Conservation (phyloP, 139 green algal genomes). For the Tetraselmis striata region DNA sequence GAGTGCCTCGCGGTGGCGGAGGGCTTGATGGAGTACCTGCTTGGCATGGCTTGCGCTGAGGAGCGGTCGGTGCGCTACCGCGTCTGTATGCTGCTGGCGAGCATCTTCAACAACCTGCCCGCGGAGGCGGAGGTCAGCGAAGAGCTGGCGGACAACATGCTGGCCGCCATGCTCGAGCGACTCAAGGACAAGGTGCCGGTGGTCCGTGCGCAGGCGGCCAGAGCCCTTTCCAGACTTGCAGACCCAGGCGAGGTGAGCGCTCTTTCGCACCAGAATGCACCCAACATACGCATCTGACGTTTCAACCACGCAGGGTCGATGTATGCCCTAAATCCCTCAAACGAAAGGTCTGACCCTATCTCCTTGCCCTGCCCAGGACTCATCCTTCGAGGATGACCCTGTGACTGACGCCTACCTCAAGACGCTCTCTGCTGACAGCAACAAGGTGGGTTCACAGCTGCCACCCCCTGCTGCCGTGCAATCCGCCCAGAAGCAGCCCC, state of each 20-base stretch:
- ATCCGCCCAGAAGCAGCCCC: not conserved
- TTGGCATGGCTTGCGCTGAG: slow-evolving; percentile 22
- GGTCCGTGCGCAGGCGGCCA: slow-evolving; percentile 45
- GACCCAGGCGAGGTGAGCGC: slow-evolving; percentile 30
- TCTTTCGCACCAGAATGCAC: not conserved
- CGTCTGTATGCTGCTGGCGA: slow-evolving; percentile 31
- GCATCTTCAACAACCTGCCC: slow-evolving; percentile 32
- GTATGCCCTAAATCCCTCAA: not conserved
- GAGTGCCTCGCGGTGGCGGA: not conserved
- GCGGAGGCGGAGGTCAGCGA: slow-evolving; percentile 33
- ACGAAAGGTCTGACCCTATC: not conserved
- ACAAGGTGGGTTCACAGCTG: slow-evolving; percentile 27
- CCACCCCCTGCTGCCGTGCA: not conserved
- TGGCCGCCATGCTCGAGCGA: slow-evolving; percentile 36
- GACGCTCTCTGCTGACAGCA: slow-evolving; percentile 47
- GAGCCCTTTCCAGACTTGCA: slow-evolving; percentile 42
- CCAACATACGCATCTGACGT: not conserved
- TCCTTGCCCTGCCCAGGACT: slow-evolving; percentile 16
- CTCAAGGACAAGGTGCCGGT: slow-evolving; percentile 46
- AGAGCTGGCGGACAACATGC: slow-evolving; percentile 36
- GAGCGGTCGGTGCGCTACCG: slow-evolving; percentile 36
- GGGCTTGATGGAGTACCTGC: slow-evolving; percentile 20
- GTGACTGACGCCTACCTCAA: slow-evolving; percentile 34
- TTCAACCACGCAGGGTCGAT: not conserved
- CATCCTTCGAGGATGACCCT: slow-evolving; percentile 36